Conservation (phyloP, 257 asterid species). For the Solanum peruvianum region DNA sequence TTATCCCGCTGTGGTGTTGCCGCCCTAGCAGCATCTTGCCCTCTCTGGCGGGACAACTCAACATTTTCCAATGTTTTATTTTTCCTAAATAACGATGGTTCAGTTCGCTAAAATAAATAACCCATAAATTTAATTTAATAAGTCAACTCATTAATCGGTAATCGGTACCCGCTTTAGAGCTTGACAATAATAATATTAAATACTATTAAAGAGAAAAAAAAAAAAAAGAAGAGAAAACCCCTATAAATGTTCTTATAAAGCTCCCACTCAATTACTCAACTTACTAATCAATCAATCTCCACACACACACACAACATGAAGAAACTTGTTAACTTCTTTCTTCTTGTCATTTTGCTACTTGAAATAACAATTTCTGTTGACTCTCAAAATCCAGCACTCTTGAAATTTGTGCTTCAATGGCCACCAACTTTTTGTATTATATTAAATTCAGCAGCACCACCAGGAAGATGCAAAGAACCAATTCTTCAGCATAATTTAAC, state of each 20-base stretch:
- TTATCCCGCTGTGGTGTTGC: too few species aligned
- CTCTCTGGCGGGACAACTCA: too few species aligned
- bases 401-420: neutral
- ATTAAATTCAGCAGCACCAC: accelerated
- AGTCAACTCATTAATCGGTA: too few species aligned
- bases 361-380: neutral
- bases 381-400: neutral
- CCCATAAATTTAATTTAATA: too few species aligned
- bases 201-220: too few species aligned
- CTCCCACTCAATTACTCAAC: neutral
- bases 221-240: too few species aligned
- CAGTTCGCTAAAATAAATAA: too few species aligned
- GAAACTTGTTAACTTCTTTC: neutral
- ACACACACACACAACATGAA: neutral
- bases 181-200: too few species aligned
- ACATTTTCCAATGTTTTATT: too few species aligned
- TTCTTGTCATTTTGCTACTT: neutral
- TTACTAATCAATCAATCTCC: neutral
- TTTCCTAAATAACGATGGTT: too few species aligned
- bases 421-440: accelerated
- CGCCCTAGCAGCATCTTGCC: too few species aligned
- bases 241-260: neutral
- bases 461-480: neutral
- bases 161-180: too few species aligned
- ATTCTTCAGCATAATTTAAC: neutral